Conservation (phyloP, 768 basidiomycete genomes). For the Candolleomyces eurysporus region DNA sequence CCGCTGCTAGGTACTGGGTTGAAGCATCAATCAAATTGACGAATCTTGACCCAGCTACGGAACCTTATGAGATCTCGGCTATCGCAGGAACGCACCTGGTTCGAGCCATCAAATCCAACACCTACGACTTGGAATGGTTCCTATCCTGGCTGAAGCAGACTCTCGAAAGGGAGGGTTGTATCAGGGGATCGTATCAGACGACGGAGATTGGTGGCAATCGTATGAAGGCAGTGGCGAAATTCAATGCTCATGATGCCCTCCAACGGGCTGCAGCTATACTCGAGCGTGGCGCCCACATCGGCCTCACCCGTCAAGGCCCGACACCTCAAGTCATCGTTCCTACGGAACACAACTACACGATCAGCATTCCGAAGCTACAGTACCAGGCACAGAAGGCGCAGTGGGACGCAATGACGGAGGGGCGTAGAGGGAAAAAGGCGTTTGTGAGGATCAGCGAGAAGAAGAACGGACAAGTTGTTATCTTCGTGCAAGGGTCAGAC, state of each 20-base stretch:
- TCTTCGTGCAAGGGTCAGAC: slow-evolving; percentile 49
- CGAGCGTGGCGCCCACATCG: neutral
- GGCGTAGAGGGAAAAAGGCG: slow-evolving; percentile 24
- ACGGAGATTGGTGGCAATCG: neutral
- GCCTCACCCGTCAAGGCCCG: neutral
- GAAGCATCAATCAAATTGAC: slow-evolving; percentile 1
- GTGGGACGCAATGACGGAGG: slow-evolving; percentile 46
- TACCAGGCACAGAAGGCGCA: slow-evolving; percentile 39
- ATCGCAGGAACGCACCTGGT: neutral
- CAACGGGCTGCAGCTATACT: neutral
- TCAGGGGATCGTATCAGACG: neutral
- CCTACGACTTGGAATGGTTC: neutral
- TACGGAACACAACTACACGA: slow-evolving; percentile 18
- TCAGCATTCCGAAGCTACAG: slow-evolving; percentile 34
- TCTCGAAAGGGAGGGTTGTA: neutral
- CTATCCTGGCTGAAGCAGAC: neutral
- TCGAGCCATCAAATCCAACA: neutral
- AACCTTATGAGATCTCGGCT: neutral
- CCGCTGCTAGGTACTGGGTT: neutral
- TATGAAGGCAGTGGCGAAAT: neutral
- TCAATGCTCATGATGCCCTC: neutral
- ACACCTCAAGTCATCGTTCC: slow-evolving; percentile 1
- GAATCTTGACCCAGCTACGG: neutral
- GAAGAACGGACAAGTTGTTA: slow-evolving; percentile 25
- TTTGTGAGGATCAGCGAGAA: slow-evolving; percentile 27